Base-by-base conservation (phyloP, 768 basidiomycete genomes). In the Xerocomellus intermedius region DNA sequence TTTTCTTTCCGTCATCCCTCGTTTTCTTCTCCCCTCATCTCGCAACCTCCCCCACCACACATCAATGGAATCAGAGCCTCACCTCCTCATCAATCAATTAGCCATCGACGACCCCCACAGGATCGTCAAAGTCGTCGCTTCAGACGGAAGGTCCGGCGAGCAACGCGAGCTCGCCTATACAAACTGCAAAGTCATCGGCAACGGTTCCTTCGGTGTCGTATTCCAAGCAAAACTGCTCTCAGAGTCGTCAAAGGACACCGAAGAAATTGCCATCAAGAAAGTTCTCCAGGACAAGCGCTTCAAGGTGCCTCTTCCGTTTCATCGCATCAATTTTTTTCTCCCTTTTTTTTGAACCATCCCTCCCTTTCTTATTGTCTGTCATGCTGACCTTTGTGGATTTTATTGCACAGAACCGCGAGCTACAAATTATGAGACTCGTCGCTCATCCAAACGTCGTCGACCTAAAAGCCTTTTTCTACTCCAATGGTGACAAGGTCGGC, bases 231-330 rank as follows among this genome's bases (percentile, higher is more conserved):
- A 86, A 74, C 84, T 98, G 52, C 78, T 94, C 47, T 79, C 79
- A 14, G 79, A 79, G 33, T 75, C 79, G 8, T 75, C 79, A 42
- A 82, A 84, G 66, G 83, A 82, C 33, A 77, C 77, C 19, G 89
- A 89, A 55, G 94, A 98, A 63, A 97, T 99, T 68, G 97, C 97
- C 47, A 99, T 99, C 83, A 99, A 99, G 91, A 98, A 98, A 80
- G 97, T 99, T 48, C 76, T 99, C 58, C 97, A 99, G 80, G 97
- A 99, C 79, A 99, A 99, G 82, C 86, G 97, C 63, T 99, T 99
- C 89, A 99, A 99, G 92, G 96, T 95, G 58, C 59, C 82, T 75
- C 38, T 53, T 44, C 38, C 37, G 4, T 49, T 44, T 30, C 30
- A 14, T 60, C 3, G 5, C 24, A 50, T 51, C 45, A 1, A 16